A percentile compares a stretch with the other conserved stretches of the same genome.
Evolutionary conservation across 106 monocot genomes (phyloP).

Genomic region (Alisma plantagoaquatica): DNA sequence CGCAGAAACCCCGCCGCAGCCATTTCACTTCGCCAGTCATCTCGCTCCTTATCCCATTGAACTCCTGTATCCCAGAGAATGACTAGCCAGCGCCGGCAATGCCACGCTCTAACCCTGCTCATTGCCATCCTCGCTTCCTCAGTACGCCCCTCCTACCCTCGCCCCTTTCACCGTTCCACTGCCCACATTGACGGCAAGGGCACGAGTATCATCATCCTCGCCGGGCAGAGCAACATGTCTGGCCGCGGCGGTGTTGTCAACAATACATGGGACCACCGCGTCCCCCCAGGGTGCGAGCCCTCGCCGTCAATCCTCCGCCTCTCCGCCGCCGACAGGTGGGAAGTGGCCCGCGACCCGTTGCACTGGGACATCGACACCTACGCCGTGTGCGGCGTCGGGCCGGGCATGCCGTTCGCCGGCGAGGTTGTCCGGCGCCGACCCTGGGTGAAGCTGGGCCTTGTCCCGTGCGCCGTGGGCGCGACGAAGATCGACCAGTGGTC

Average conservation of each 20-base stretch:
- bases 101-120: too few relatives aligned
- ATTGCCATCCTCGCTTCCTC: too few relatives aligned
- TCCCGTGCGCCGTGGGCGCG: constrained; percentile 74
- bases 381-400: constrained; percentile 63
- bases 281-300: constrained; percentile 37
- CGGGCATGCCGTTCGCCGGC: constrained; percentile 73
- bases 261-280: constrained; percentile 39
- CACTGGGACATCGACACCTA: constrained; percentile 58
- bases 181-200: too few relatives aligned
- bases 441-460: constrained; percentile 13
- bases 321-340: constrained; percentile 32
- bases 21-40: too few relatives aligned
- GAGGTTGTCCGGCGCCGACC: constrained; percentile 9
- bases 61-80: too few relatives aligned
- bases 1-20: too few relatives aligned
- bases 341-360: constrained; percentile 48
- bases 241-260: constrained; percentile 44
- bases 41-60: too few relatives aligned
- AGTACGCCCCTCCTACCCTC: too few relatives aligned
- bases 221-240: constrained; percentile 71
- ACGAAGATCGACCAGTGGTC: constrained; percentile 50
- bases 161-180: too few relatives aligned
- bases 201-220: constrained; percentile 43
- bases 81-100: too few relatives aligned
- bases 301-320: constrained; percentile 50